A percentile compares a stretch with the other conserved stretches of the same genome.
Evolutionary conservation across 1,139 yeast species (phyloP).

Genomic region (Candida frijolesensis): DNA sequence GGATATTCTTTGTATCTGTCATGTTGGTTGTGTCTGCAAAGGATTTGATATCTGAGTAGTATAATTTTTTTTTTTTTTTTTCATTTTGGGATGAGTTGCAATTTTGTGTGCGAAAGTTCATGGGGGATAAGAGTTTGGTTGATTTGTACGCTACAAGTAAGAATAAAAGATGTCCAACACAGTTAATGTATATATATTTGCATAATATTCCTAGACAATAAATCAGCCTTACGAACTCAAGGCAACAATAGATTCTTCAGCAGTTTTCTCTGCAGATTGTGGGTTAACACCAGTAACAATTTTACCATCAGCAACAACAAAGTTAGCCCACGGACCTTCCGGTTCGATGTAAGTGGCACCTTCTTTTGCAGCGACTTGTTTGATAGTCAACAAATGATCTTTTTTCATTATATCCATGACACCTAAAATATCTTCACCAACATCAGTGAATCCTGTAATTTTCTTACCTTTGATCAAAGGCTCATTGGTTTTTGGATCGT

Average conservation of each 20-base stretch:
- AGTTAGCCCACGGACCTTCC: conserved; percentile 53
- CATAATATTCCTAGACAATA: no score
- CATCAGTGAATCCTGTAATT: conserved; percentile 62
- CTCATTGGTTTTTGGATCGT: conserved; percentile 43
- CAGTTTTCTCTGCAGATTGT: conserved; percentile 56
- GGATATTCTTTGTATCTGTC: conserved; percentile 29
- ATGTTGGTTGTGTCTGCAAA: conserved; percentile 2
- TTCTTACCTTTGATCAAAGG: conserved; percentile 52
- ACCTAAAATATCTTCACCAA: conserved; percentile 49
- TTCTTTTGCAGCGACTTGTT: conserved; percentile 31
- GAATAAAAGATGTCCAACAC: no score
- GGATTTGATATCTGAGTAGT: neutral
- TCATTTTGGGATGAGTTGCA: conserved; percentile 3
- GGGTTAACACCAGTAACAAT: conserved; percentile 67
- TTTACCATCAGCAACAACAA: conserved; percentile 53
- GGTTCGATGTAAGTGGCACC: conserved; percentile 52
- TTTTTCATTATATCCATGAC: conserved; percentile 37
- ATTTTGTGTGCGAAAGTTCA: neutral
- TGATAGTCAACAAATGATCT: conserved; percentile 35
- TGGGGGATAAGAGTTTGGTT: neutral
- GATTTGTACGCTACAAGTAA: no score
- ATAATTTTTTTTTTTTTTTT: neutral
- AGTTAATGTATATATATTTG: no score
- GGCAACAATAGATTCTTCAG: conserved; percentile 22
- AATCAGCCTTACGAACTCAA: neutral